A percentile compares a stretch with the other conserved stretches of the same genome.
Evolutionary conservation across 2,329 filamentous ascomycete species (phyloP).

Genomic region (Venturia oleaginea): DNA sequence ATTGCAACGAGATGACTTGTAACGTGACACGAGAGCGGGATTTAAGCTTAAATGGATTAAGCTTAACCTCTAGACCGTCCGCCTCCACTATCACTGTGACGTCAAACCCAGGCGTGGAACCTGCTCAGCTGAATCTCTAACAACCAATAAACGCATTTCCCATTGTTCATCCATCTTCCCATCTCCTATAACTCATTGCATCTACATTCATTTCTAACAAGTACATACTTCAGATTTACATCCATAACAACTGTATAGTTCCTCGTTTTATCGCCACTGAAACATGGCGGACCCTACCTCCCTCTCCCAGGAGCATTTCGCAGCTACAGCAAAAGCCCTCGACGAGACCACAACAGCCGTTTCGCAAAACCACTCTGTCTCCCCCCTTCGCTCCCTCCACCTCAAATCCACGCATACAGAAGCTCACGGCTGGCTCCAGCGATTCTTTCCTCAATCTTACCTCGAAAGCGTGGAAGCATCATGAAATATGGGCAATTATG

Average conservation of each 20-base stretch:
- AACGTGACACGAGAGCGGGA: background rate
- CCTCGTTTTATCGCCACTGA: background rate
- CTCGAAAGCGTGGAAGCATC: slow-evolving; percentile 27
- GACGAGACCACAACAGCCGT: slow-evolving; percentile 2
- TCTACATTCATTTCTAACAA: too few relatives aligned
- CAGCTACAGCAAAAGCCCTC: slow-evolving; percentile 4
- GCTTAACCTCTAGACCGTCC: background rate
- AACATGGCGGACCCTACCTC: background rate
- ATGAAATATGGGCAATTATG: slow-evolving; percentile 34
- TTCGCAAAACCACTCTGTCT: background rate
- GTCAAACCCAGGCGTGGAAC: too few relatives aligned
- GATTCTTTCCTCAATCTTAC: slow-evolving; percentile 16
- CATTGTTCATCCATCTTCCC: too few relatives aligned
- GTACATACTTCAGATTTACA: background rate
- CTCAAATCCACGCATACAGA: background rate
- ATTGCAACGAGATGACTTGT: background rate
- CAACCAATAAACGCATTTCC: too few relatives aligned
- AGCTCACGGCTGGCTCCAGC: slow-evolving; percentile 13
- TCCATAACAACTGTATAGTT: background rate
- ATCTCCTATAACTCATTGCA: too few relatives aligned
- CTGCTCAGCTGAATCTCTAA: too few relatives aligned
- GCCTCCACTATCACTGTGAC: background rate
- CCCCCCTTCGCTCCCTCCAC: background rate
- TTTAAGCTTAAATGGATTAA: background rate
- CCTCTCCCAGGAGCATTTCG: background rate